A percentile compares a stretch with the other conserved stretches of the same genome.
These are phyloP conservation scores for Cutaneotrichosporon sp. DNA, from an alignment of 1,284 basidiomycete genomes.

Conservation along the genomic window DNA sequence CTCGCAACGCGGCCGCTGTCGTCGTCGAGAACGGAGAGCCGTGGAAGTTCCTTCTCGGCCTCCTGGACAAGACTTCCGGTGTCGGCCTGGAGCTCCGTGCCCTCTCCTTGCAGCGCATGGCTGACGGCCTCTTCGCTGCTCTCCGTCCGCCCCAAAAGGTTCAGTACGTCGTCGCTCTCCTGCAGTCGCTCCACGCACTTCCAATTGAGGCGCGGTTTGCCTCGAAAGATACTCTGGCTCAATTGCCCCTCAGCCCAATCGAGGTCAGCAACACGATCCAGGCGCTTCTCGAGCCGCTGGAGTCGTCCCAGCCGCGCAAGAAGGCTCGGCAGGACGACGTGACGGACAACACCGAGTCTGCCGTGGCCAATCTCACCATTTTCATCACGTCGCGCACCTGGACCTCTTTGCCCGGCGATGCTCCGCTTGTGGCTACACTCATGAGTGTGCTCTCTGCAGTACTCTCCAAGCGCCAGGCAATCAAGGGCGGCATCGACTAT, in stretches of 20 bases:
- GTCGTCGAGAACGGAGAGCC: constrained; percentile 21
- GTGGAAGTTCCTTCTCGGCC: constrained; percentile 24
- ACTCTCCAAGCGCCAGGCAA: constrained; percentile 52
- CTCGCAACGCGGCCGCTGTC: constrained; percentile 21
- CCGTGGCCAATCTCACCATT: constrained; percentile 56
- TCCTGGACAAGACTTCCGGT: constrained; percentile 3
- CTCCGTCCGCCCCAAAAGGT: constrained; percentile 26
- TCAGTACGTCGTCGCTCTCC: constrained; percentile 27
- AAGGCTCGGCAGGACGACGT: constrained; percentile 29
- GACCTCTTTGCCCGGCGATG: constrained; percentile 60
- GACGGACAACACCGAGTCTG: constrained; percentile 22
- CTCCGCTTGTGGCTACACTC: constrained; percentile 66
- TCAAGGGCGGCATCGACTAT: constrained; percentile 62
- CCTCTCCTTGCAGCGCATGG: constrained; percentile 29
- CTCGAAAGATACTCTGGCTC: constrained; percentile 23
- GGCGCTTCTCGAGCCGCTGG: constrained; percentile 29
- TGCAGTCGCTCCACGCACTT: constrained; percentile 31
- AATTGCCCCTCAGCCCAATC: constrained; percentile 24
- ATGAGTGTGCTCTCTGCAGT: constrained; percentile 70
- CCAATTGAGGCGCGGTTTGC: constrained; percentile 28
- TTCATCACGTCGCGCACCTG: constrained; percentile 69
- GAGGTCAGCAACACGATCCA: constrained; percentile 26
- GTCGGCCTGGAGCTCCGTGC: constrained; percentile 13
- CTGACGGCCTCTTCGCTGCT: constrained; percentile 32
- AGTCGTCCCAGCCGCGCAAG: constrained; percentile 25